These are phyloP conservation scores for Monosporascus sp. DNA, from an alignment of 2,329 filamentous ascomycete genomes.

Conservation along the genomic window DNA sequence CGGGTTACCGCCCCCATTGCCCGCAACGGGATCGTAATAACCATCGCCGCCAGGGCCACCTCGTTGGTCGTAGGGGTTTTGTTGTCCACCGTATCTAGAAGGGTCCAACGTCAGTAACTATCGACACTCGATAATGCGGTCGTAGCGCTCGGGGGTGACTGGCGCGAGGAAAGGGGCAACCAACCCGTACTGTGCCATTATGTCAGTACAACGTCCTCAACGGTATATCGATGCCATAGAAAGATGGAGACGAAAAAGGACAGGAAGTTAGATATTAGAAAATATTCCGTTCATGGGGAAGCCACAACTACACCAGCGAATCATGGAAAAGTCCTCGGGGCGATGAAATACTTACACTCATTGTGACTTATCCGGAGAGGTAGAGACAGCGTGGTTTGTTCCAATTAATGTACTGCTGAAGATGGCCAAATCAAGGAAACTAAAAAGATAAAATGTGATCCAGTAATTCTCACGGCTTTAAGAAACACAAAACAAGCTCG, in stretches of 20 bases:
- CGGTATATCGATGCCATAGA: constrained; percentile 3
- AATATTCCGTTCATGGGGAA: not conserved
- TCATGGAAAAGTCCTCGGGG: not conserved
- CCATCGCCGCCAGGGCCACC: constrained; percentile 21
- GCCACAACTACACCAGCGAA: not conserved
- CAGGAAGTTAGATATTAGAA: constrained; percentile 7
- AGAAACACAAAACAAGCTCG: no score
- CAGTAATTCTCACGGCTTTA: no score
- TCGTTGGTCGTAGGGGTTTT: constrained; percentile 56
- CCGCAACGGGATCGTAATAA: not conserved
- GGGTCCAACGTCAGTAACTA: constrained; percentile 24
- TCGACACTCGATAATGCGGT: constrained; percentile 4
- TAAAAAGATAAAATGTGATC: no score
- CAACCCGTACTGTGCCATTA: constrained; percentile 50
- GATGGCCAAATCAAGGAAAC: not conserved
- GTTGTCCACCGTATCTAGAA: constrained; percentile 47
- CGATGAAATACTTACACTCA: constrained; percentile 43
- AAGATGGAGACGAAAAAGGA: constrained; percentile 13
- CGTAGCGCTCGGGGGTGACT: constrained; percentile 5
- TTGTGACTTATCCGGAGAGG: constrained; percentile 23
- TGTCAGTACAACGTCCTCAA: constrained; percentile 26
- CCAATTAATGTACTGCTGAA: no score
- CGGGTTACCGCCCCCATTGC: constrained; percentile 27
- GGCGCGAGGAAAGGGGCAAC: constrained; percentile 21
- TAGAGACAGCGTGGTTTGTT: not conserved